A percentile compares a stretch with the other conserved stretches of the same genome.
Evolutionary conservation across 2,329 filamentous ascomycete genomes (phyloP).

Genomic region (Fusarium metavorans): DNA sequence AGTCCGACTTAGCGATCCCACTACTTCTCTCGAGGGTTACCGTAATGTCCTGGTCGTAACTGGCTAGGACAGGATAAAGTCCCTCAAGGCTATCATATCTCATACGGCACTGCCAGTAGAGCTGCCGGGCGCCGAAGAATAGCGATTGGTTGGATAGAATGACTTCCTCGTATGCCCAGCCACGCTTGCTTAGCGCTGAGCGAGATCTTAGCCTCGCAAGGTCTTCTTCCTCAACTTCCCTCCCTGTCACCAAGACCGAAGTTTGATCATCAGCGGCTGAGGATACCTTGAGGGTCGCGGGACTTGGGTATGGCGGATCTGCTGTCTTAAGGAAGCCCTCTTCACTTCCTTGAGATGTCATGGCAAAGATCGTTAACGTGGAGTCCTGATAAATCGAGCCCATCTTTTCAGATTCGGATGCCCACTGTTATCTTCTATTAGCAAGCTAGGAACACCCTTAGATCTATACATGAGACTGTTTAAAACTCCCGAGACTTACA

Average conservation of each 20-base stretch:
- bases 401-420: background rate
- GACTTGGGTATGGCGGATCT: background rate
- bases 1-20: background rate
- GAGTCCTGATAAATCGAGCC: background rate
- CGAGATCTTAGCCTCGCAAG: fast-evolving
- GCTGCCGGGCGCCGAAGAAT: background rate
- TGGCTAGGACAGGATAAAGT: too few relatives aligned
- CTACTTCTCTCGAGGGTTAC: background rate
- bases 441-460: too few relatives aligned
- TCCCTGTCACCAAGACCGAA: background rate
- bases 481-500: background rate
- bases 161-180: background rate
- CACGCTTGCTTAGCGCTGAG: background rate
- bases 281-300: background rate
- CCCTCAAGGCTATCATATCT: background rate
- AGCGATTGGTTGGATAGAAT: background rate
- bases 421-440: background rate
- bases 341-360: background rate
- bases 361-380: background rate
- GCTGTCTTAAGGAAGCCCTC: background rate
- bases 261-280: fast-evolving
- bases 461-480: fast-evolving
- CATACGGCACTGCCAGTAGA: background rate
- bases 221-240: background rate
- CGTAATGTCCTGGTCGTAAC: too few relatives aligned